These are phyloP conservation scores for Chlorophyllum brunneum DNA, from an alignment of 768 basidiomycete species.

Conservation along the genomic window DNA sequence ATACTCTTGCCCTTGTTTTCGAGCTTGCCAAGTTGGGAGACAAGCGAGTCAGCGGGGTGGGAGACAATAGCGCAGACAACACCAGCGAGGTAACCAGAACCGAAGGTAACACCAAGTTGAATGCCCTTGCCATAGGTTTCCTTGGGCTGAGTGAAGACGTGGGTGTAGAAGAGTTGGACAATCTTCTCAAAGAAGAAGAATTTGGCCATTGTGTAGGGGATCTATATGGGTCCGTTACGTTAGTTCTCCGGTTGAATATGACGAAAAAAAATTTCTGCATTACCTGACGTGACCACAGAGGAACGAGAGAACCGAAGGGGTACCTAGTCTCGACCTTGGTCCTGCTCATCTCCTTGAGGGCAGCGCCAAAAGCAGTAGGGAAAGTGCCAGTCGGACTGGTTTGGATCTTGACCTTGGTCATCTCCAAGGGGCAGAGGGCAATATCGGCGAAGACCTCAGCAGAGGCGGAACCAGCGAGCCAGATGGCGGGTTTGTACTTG, in stretches of 20 bases:
- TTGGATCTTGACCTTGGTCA: conserved; percentile 91
- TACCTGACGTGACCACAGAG: conserved; percentile 87
- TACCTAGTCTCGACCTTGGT: conserved; percentile 71
- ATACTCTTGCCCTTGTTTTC: conserved; percentile 78
- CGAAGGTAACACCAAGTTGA: conserved; percentile 87
- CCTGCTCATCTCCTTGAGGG: conserved; percentile 64
- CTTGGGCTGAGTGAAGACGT: conserved; percentile 79
- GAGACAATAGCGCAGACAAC: conserved; percentile 95
- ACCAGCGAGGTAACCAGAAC: conserved; percentile 92
- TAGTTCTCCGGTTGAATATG: neutral
- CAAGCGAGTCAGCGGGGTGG: conserved; percentile 91
- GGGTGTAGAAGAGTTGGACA: conserved; percentile 82
- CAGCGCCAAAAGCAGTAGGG: conserved; percentile 71
- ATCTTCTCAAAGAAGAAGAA: conserved; percentile 96
- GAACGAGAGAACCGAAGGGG: conserved; percentile 82
- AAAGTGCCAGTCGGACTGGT: conserved; percentile 73
- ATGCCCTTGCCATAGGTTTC: conserved; percentile 75
- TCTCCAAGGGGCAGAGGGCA: conserved; percentile 92
- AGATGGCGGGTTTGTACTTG: conserved; percentile 87
- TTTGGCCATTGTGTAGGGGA: conserved; percentile 99
- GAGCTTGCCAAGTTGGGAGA: conserved; percentile 91
- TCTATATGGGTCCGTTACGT: conserved; percentile 38
- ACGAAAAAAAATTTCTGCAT: conserved; percentile 15
- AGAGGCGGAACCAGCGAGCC: conserved; percentile 91
- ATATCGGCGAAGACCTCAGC: conserved; percentile 96